Evolutionary conservation across 495 filamentous ascomycete genomes (phyloP), one percentile per base, ranked within the genome.

Genomic region (Penicillium crystallinum): DNA sequence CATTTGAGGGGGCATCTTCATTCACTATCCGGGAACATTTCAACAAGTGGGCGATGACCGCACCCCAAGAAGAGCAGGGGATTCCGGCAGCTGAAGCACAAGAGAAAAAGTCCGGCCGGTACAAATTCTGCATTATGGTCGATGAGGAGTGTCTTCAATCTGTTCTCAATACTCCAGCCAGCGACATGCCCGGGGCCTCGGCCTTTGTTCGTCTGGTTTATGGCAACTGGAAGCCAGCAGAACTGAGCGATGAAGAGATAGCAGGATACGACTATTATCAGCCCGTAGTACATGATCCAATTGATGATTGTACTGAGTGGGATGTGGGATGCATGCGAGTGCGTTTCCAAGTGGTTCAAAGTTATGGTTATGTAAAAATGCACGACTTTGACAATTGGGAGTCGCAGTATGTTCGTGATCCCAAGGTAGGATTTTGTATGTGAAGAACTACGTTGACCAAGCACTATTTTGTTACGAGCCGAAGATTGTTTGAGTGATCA

Each of bases 241-340:
- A 40, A 17, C 33, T 40, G 34, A 46, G 53, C 12, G 25, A 25
- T 3, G 54, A 59, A 27, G 21, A 41, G 10, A 25, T 41, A 41
- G 14, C 23, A 33, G 37, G 30, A 1, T 17, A 15, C 31, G 36
- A 38, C 11, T 15, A 49, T 41, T 53, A 45, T 11, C 61, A 66
- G 53, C 61, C 66, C 7, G 53, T 67, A 29, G 49, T 27, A 3
- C 23, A 3, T 7, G 23, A 27, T 27, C 23, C 23, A 7, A 27
- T 27, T 27, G 23, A 65, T 35, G 63, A 61, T 23, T 60, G 50
- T 54, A 63, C 58, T 11, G 33, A 53, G 48, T 31, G 52, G 10
- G 57, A 69, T 52, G 66, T 69, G 17, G 61, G 66, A 12, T 67
- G 61, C 61, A 67, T 69, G 58, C 61, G 56, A 19, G 48, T 63